Base-by-base conservation (phyloP, 2,329 filamentous ascomycete species). In the Penicillium sclerotigenum region DNA sequence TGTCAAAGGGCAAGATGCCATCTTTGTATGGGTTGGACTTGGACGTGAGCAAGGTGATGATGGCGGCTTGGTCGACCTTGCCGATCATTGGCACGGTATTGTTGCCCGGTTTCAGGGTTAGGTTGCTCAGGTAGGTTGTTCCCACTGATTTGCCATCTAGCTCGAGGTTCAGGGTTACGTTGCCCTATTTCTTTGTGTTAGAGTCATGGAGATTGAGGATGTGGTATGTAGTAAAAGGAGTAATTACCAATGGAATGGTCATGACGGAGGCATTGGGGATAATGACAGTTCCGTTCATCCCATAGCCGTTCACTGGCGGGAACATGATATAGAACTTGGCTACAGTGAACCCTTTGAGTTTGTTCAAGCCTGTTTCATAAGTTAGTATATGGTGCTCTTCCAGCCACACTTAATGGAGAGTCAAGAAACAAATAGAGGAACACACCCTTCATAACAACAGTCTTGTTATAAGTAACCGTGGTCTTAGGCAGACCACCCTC, bases 201-300 rank as follows among this genome's bases (percentile, higher is more conserved):
- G 60, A 57, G 28, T 47, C 31, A 4, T 45, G 13, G 14, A 20
- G 2, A 13, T 6, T 24, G 20, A 33, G 13, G 36, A 28, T 20
- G 22, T 11, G 13, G 22, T 7, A 7, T 16, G 31, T 2, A 22
- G 18, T 26, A 59, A 45, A 14, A n/a, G 13, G 11, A 11, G 10
- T 24, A 16, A 10, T 26, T 70, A 77, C 75, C 76, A 87, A 75
- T 41, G 74, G 71, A 54, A 86, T 71, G 5, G 79, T 83, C 71
- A 85, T 73, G 52, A 83, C 75, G 2, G 82, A 82, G 0, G 83
- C 83, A 66, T 87, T 87, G 57, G 83, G 83, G 47, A 87, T 83
- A 58, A 68, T 74, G 45, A 83, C 79, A 13, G 72, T 77, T 62
- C 81, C 84, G 22, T 77, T 67, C 63, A 84, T 75, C 68, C 85